Conservation (phyloP, 768 basidiomycete genomes). For the Kwoniella dejecticola region DNA sequence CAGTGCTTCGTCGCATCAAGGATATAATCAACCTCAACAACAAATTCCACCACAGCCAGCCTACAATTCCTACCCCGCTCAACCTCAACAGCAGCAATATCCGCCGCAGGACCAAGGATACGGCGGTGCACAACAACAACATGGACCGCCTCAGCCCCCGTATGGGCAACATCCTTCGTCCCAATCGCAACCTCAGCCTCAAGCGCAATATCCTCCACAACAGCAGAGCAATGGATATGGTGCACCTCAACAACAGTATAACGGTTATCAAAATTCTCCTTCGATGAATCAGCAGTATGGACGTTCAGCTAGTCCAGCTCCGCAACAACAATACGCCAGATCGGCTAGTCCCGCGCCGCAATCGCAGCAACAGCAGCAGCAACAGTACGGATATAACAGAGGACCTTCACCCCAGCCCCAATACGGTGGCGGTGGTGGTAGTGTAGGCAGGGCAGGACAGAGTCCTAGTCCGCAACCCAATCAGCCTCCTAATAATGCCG, state of each 20-base stretch:
- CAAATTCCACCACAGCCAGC: conserved; percentile 20
- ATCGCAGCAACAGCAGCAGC: conserved; percentile 23
- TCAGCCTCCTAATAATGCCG: conserved; percentile 56
- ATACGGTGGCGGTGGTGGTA: conserved; percentile 17
- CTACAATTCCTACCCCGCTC: conserved; percentile 18
- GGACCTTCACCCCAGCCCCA: conserved; percentile 26
- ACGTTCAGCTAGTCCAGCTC: conserved; percentile 5
- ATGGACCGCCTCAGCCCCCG: conserved; percentile 40
- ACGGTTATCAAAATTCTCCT: conserved; percentile 2
- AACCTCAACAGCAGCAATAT: conserved; percentile 23
- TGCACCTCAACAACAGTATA: conserved; percentile 8
- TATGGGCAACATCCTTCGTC: conserved; percentile 21
- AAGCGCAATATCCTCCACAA: background rate
- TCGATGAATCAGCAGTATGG: background rate
- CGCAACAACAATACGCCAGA: conserved; percentile 29
- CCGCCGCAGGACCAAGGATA: conserved; percentile 20
- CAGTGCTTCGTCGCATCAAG: conserved; percentile 12
- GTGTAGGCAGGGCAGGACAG: conserved; percentile 14
- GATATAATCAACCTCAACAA: conserved; percentile 10
- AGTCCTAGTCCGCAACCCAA: conserved; percentile 52
- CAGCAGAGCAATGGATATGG: conserved; percentile 9
- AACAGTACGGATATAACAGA: conserved; percentile 12
- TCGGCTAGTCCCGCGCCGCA: conserved; percentile 41
- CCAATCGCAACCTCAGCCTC: background rate
- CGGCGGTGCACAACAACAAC: conserved; percentile 55